These are phyloP conservation scores for Trichoderma gamsii DNA, from an alignment of 495 filamentous ascomycete genomes.

Conservation along the genomic window DNA sequence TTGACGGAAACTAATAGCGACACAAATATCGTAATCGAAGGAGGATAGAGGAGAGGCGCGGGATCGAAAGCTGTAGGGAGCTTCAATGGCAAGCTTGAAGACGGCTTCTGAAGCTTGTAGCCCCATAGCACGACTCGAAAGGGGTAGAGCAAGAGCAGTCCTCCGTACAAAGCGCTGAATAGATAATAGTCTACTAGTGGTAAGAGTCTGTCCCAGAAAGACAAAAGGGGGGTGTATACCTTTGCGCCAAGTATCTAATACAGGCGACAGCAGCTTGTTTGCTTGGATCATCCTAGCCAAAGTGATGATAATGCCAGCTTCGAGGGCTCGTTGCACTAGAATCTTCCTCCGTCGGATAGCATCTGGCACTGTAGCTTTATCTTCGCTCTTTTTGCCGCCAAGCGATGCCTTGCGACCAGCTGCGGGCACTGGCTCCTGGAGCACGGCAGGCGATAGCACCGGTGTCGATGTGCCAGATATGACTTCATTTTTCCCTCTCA, in stretches of 20 bases:
- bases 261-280: slow-evolving; percentile 30
- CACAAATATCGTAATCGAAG: slow-evolving; percentile 67
- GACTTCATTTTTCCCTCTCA: slow-evolving; percentile 48
- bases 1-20: slow-evolving; percentile 66
- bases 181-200: slow-evolving; percentile 29
- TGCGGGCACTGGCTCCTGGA: slow-evolving; percentile 45
- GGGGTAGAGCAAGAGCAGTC: slow-evolving; percentile 40
- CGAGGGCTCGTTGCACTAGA: slow-evolving; percentile 36
- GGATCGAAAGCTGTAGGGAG: slow-evolving; percentile 79
- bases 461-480: slow-evolving; percentile 50
- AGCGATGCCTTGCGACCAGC: slow-evolving; percentile 19
- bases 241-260: slow-evolving; percentile 28
- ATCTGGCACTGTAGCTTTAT: slow-evolving; percentile 16
- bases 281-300: slow-evolving; percentile 34
- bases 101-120: slow-evolving; percentile 32
- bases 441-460: slow-evolving; percentile 50
- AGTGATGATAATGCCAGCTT: slow-evolving; percentile 38
- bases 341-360: slow-evolving; percentile 38
- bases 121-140: slow-evolving; percentile 39
- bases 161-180: slow-evolving; percentile 20
- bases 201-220: slow-evolving; percentile 18
- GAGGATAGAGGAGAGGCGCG: slow-evolving; percentile 83
- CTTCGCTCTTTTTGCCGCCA: not conserved
- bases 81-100: slow-evolving; percentile 34
- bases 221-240: slow-evolving; percentile 24